Base-by-base conservation (phyloP, 257 asterid genomes). In the Capsicum rhomboideum region DNA sequence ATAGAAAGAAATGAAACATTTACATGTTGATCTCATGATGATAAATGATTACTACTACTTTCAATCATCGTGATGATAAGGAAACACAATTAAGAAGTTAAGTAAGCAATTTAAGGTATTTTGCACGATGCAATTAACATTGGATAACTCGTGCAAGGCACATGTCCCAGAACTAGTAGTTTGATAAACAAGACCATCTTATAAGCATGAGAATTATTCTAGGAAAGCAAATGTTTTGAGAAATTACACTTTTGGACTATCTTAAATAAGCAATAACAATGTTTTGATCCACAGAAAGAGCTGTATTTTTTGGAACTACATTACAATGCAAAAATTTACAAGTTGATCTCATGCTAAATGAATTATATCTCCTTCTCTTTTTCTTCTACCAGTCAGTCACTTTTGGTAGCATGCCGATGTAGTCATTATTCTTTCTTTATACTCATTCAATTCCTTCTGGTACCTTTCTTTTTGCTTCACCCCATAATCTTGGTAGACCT, bases 401-500 rank as follows among this genome's bases (percentile, higher is more conserved):
- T 21, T 29, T 66, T 66, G 29, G 13, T 6, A 34, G 37, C 4
- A 63, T 5, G 37, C 37, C 4, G 82, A 50, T 40, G 56, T 75
- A 49, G 40, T 71, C 77, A 69, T 88, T 80, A 84, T 21, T 67
- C 83, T 89, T 86, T 91, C 92, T 87, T 79, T 92, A 85, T 95
- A 93, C 92, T 88, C 98, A 31, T 85, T 83, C 90, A 93, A 56
- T 74, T 93, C 97, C 18, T 79, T 87, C 80, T 88, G 91, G 86
- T 94, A 92, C 86, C 97, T 95, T 34, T 34, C 34, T 3, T 31
- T 31, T 79, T 95, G 98, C 89, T 88, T 84, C 89, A 86, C 58
- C 6, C 95, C 97, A 74, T 89, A 84, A 42, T 85, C 58, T 49
- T 93, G 93, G 82, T 94, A 95, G 71, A 92, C 92, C 99, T 95